A percentile compares a stretch with the other conserved stretches of the same genome.
Conservation (phyloP, 495 filamentous ascomycete species). For the Ramalina peruviana region DNA sequence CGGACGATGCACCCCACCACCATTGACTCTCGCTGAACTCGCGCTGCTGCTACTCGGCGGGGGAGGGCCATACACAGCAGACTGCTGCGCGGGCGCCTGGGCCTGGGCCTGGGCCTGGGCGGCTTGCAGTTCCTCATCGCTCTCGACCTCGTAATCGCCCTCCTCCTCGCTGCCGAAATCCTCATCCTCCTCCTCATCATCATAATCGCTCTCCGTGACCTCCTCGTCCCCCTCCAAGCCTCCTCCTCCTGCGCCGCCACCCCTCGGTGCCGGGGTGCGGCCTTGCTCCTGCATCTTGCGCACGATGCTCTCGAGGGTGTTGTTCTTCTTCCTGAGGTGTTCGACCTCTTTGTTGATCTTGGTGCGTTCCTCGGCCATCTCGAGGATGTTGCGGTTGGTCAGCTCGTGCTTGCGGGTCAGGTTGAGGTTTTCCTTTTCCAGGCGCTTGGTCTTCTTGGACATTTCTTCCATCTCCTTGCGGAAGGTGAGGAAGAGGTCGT, state of each 20-base stretch:
- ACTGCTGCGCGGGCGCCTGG: conserved; percentile 27
- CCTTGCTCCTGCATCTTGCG: conserved; percentile 90
- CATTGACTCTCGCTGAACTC: conserved; percentile 29
- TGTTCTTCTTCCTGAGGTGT: conserved; percentile 71
- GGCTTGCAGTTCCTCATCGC: conserved; percentile 46
- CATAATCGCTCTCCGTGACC: conserved; percentile 53
- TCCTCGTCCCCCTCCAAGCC: conserved; percentile 56
- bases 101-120: conserved; percentile 32
- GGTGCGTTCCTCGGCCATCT: conserved; percentile 95
- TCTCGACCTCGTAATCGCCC: conserved; percentile 56
- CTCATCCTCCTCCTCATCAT: conserved; percentile 52
- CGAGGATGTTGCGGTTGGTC: conserved; percentile 86
- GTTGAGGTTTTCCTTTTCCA: conserved; percentile 90
- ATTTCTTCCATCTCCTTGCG: conserved; percentile 99
- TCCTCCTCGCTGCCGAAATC: conserved; percentile 63
- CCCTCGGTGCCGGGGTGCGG: conserved; percentile 41
- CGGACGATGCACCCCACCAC: conserved; percentile 15
- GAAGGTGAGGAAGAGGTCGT: conserved; percentile 95
- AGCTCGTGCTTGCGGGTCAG: conserved; percentile 86
- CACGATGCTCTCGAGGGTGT: conserved; percentile 84
- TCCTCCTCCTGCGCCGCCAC: conserved; percentile 21
- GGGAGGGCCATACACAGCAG: conserved; percentile 32
- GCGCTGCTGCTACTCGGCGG: conserved; percentile 31
- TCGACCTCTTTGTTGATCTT: conserved; percentile 69
- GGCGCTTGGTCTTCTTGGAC: conserved; percentile 96